Base-by-base conservation (phyloP, 495 filamentous ascomycete genomes). In the Physcia stellaris region DNA sequence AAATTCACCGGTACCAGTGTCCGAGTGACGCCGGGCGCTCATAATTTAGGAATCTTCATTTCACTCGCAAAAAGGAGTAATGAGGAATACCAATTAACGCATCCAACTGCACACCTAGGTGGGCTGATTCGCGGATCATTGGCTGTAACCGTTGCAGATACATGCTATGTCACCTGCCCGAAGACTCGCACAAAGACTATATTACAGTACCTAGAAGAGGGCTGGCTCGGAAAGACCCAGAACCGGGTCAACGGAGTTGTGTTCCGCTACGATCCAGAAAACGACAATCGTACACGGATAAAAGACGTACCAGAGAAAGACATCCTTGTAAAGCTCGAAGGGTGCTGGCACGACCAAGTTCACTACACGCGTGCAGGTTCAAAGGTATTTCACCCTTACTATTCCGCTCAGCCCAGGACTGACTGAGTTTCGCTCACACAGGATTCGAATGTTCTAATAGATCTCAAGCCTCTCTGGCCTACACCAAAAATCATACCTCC, bases 1-100 rank as follows among this genome's bases (percentile, higher is more conserved):
- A 98, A 96, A 55, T 98, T 98, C 61, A 96, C 88, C 1, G 90
- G 90, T 28, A 94, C 90, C 9, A 87, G 84, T 51, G 73, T 98
- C 49, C 80, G 83, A 49, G 90, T 98, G 27, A 76, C 77, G 19
- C 86, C 90, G 0, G 90, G 90, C 18, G 77, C 83, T 46, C 85
- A 94, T 60, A 98, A 98, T 51, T 64, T 92, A 24, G 90, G 90
- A 30, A 96, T 98, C 42, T 98, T 94, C 57, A 78, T 98, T 55
- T 88, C 78, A 10, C 62, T 96, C 15, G 73, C 83, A 44, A 75
- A 73, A 31, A 71, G 83, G 11, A 71, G 82, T 47, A 70, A 88
- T 55, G 90, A 98, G 56, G 77, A 85, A 46, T 98, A 98, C 50
- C 85, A 94, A 55, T 66, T 98, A 36, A 96, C 83, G 9, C 90